These are phyloP conservation scores for Isatis lusitanica DNA, from an alignment of 441 rosid species.

Conservation along the genomic window DNA sequence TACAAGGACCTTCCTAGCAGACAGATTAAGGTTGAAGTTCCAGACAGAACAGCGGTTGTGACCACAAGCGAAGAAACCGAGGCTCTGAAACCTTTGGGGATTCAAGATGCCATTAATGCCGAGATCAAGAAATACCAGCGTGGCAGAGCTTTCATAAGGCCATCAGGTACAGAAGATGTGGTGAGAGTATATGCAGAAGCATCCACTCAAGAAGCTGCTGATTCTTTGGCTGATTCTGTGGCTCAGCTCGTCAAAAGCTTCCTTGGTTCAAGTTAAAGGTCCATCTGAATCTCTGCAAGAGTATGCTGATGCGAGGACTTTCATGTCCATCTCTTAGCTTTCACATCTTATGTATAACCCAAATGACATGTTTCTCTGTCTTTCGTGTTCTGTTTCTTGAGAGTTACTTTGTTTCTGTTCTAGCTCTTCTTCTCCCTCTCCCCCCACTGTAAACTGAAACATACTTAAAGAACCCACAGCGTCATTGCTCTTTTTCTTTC, in stretches of 20 bases:
- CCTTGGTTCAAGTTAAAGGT: slow-evolving; percentile 43
- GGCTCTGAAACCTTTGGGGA: slow-evolving; percentile 70
- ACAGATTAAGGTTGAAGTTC: slow-evolving; percentile 87
- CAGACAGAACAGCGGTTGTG: slow-evolving; percentile 75
- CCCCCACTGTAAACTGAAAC: neutral
- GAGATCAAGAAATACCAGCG: slow-evolving; percentile 57
- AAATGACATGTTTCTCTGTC: slow-evolving; percentile 12
- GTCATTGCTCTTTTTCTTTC: slow-evolving; percentile 8
- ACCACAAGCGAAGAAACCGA: slow-evolving; percentile 77
- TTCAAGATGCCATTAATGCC: slow-evolving; percentile 81
- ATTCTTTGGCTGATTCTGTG: slow-evolving; percentile 67
- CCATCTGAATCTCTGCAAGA: slow-evolving; percentile 22
- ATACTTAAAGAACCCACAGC: neutral
- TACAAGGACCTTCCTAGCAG: slow-evolving; percentile 89
- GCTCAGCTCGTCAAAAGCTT: slow-evolving; percentile 60
- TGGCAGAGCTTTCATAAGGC: slow-evolving; percentile 83
- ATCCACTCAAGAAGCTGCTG: slow-evolving; percentile 75
- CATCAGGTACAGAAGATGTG: slow-evolving; percentile 95
- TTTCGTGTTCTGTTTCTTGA: neutral
- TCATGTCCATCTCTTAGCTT: neutral
- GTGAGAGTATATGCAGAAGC: slow-evolving; percentile 92
- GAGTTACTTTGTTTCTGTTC: neutral
- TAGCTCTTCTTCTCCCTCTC: neutral
- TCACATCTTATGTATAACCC: slow-evolving; percentile 16
- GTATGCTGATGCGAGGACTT: neutral